phyloP scores from a whole-genome alignment of 2,329 filamentous ascomycete species.

The Metarhizium anisopliae region DNA sequence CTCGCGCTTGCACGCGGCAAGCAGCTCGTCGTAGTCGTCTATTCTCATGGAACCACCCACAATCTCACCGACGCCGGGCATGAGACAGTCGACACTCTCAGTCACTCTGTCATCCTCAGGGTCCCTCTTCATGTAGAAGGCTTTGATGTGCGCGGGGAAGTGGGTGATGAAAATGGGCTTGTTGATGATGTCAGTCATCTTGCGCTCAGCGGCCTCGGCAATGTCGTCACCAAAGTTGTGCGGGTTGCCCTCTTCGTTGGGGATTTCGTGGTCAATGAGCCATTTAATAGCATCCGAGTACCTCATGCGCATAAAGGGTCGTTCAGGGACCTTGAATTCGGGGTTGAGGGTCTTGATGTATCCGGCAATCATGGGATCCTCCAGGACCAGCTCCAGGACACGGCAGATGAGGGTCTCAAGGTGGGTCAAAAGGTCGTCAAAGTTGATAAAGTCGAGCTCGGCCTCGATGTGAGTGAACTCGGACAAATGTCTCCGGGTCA shows the following conservation, averaged over 20 bases:
- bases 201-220: conserved; percentile 90
- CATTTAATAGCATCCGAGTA: conserved; percentile 92
- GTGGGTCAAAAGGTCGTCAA: conserved; percentile 79
- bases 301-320: conserved; percentile 90
- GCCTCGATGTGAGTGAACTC: conserved; percentile 97
- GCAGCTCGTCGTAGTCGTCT: conserved; percentile 79
- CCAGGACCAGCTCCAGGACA: conserved; percentile 70
- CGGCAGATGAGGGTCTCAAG: conserved; percentile 81
- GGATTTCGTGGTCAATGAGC: conserved; percentile 82
- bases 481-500: conserved; percentile 87
- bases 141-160: conserved; percentile 96
- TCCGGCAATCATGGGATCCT: conserved; percentile 61
- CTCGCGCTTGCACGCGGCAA: conserved; percentile 80
- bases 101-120: conserved; percentile 71
- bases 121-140: conserved; percentile 98
- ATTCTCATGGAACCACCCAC: conserved; percentile 96
- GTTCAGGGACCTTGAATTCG: conserved; percentile 68
- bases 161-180: conserved; percentile 91
- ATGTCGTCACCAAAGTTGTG: conserved; percentile 97
- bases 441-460: conserved; percentile 92
- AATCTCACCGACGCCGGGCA: conserved; percentile 96
- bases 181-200: conserved; percentile 97
- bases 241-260: conserved; percentile 83
- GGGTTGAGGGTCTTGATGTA: conserved; percentile 86
- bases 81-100: conserved; percentile 74